A percentile compares a stretch with the other conserved stretches of the same genome.
These are phyloP conservation scores for Erucastrum elatum DNA, from an alignment of 345 rosid genomes.

Conservation along the genomic window DNA sequence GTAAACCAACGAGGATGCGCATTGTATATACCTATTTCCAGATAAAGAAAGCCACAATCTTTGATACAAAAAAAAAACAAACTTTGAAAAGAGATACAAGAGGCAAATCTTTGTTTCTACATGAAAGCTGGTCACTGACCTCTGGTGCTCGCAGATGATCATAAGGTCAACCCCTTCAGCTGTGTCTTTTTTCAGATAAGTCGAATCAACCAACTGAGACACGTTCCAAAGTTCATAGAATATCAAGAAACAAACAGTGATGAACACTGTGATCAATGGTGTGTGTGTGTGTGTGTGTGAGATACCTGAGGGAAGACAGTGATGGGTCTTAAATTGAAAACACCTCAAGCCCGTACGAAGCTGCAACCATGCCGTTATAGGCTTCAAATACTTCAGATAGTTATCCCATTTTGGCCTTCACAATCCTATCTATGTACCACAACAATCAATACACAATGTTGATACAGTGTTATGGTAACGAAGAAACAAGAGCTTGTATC, in stretches of 20 bases:
- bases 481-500: too few species aligned
- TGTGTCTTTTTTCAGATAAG: constrained; percentile 17
- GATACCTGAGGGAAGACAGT: constrained; percentile 31
- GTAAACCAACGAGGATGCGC: constrained; percentile 23
- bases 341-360: constrained; percentile 23
- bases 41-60: background rate
- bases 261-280: background rate
- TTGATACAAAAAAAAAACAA: background rate
- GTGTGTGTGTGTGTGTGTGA: background rate
- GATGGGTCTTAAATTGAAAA: constrained; percentile 25
- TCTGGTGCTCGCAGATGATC: constrained; percentile 28
- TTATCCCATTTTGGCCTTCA: constrained; percentile 27
- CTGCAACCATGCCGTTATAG: constrained; percentile 15
- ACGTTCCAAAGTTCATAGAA: background rate
- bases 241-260: background rate
- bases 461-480: too few species aligned
- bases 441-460: too few species aligned
- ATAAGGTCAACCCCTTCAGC: constrained; percentile 18
- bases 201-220: constrained; percentile 23
- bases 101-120: background rate
- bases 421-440: too few species aligned
- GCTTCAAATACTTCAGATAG: constrained; percentile 19
- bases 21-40: constrained; percentile 22
- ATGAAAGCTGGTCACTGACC: constrained; percentile 15
- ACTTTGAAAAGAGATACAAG: background rate